These are phyloP conservation scores for Wickerhamiella bombiphila DNA, from an alignment of 805 yeast genomes.

Conservation along the genomic window DNA sequence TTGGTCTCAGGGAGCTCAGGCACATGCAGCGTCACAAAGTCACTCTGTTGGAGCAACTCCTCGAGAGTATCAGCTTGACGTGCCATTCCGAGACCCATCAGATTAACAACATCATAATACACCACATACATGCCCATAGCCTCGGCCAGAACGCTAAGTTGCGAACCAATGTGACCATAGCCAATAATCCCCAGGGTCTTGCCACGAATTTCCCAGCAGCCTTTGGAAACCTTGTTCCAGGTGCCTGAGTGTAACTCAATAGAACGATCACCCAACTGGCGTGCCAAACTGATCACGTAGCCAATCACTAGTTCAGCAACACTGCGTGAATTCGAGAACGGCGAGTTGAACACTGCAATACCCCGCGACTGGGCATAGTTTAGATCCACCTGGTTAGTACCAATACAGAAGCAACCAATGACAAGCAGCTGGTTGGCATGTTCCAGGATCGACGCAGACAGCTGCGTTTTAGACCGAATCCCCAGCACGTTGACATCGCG, in stretches of 20 bases:
- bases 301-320: constrained; percentile 96
- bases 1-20: constrained; percentile 90
- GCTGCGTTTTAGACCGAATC: constrained; percentile 90
- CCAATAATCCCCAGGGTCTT: constrained; percentile 95
- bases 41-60: constrained; percentile 66
- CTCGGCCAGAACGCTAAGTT: constrained; percentile 91
- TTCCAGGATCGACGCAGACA: constrained; percentile 61
- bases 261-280: constrained; percentile 95
- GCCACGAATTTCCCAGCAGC: constrained; percentile 98
- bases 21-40: constrained; percentile 85
- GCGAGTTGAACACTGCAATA: constrained; percentile 94
- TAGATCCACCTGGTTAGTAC: constrained; percentile 94
- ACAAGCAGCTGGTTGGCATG: constrained; percentile 83
- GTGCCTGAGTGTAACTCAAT: constrained; percentile 90
- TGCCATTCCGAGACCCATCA: constrained; percentile 95
- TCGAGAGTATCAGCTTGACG: constrained; percentile 77
- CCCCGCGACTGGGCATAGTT: constrained; percentile 85
- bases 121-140: constrained; percentile 94
- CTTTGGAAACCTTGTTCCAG: constrained; percentile 91
- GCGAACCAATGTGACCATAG: constrained; percentile 97
- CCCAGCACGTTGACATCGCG: constrained; percentile 92
- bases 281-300: constrained; percentile 82
- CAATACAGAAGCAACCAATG: constrained; percentile 97
- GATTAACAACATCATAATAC: constrained; percentile 81
- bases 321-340: constrained; percentile 95